Evolutionary conservation across 345 rosid genomes (phyloP).

Genomic region (Litchi chinensis): DNA sequence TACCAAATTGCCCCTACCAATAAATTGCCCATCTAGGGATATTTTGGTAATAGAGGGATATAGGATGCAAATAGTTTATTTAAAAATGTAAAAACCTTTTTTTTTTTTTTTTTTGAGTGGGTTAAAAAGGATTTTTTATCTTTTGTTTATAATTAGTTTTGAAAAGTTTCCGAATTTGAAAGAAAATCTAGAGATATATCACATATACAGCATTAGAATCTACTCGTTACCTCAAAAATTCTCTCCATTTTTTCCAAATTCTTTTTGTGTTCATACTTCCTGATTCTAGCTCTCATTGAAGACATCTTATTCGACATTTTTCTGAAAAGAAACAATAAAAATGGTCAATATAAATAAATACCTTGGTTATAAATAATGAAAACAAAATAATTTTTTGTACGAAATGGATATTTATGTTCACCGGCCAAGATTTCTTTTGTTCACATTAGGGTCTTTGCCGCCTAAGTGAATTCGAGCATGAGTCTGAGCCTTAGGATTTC

Average conservation of each 20-base stretch:
- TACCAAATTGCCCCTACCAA: too few relatives aligned
- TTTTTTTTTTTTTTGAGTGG: too few relatives aligned
- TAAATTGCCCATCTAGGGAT: too few relatives aligned
- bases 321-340: slow-evolving; percentile 22
- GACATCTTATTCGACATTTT: slow-evolving; percentile 36
- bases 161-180: too few relatives aligned
- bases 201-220: too few relatives aligned
- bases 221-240: slow-evolving; percentile 31
- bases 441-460: slow-evolving; percentile 23
- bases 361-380: not conserved
- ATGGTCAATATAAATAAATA: not conserved
- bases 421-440: slow-evolving; percentile 28
- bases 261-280: slow-evolving; percentile 16
- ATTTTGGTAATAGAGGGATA: too few relatives aligned
- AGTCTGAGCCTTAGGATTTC: not conserved
- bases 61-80: too few relatives aligned
- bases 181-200: too few relatives aligned
- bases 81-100: too few relatives aligned
- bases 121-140: too few relatives aligned
- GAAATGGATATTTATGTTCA: not conserved
- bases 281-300: slow-evolving; percentile 34
- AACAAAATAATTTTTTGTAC: not conserved
- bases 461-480: not conserved
- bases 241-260: slow-evolving; percentile 29
- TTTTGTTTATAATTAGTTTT: too few relatives aligned